Percentiles rank a stretch among this genome's conserved stretches.
phyloP scores from a whole-genome alignment of 78 protist genomes.

The Chrysochromulina tobinii region DNA sequence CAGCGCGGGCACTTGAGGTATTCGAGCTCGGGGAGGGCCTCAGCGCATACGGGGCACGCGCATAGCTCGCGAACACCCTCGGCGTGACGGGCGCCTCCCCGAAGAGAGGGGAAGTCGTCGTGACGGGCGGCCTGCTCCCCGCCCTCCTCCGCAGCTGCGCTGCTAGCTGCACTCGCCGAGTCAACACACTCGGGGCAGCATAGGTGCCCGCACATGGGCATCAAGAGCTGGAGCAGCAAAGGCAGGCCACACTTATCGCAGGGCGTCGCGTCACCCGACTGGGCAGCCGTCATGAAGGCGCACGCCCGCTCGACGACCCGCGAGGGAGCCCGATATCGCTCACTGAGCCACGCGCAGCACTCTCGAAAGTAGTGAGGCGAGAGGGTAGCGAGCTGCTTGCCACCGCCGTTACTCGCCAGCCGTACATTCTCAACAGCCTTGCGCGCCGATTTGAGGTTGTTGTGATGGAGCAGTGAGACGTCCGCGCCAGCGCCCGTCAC shows the following conservation, averaged over 20 bases:
- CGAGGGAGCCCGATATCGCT: neutral
- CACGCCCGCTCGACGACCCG: neutral
- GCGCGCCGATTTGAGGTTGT: neutral
- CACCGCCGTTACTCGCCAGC: slow-evolving; percentile 1
- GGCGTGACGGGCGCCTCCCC: too few relatives aligned
- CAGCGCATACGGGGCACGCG: neutral
- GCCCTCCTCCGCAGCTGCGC: too few relatives aligned
- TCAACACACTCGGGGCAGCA: neutral
- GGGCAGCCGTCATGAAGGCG: neutral
- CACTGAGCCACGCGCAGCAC: neutral
- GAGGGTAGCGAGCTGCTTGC: neutral
- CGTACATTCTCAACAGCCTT: neutral
- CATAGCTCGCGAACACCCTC: too few relatives aligned
- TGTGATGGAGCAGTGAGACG: neutral
- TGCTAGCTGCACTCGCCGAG: too few relatives aligned
- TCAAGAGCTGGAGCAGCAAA: neutral
- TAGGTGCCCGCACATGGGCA: neutral
- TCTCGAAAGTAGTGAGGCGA: neutral
- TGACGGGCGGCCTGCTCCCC: too few relatives aligned
- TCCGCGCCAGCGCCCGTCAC: neutral
- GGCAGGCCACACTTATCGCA: neutral
- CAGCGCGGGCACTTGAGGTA: neutral
- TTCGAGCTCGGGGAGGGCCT: neutral
- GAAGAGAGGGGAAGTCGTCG: too few relatives aligned
- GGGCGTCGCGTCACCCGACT: neutral